Evolutionary conservation across 768 basidiomycete genomes (phyloP), one percentile per base, ranked within the genome.

Genomic region (Rhodotorula taiwanensis): DNA sequence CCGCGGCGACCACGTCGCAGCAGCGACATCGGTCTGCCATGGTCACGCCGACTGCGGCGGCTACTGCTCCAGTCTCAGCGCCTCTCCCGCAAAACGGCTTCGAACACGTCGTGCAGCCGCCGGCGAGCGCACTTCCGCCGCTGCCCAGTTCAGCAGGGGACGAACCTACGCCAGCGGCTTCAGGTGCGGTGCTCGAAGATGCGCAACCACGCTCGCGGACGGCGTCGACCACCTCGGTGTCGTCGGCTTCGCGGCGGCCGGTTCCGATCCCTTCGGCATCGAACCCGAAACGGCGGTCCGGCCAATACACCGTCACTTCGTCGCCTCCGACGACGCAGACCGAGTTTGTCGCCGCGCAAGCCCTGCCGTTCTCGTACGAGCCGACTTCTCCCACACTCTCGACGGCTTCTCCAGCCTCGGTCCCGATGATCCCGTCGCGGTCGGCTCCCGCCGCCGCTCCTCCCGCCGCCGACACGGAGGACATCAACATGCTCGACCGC

Each of bases 341-440:
- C 44, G 60, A 69, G 39, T 61, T 58, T 43, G 57, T 65, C 60
- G 34, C 45, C 15, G 67, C 60, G 49, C 55, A 62, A 28, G 67
- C 67, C 25, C 56, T 57, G 28, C 67, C 67, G 5, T 69, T 69
- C 67, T 69, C 67, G 23, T 69, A 58, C 61, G 66, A 67, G 28
- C 30, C 39, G n/a, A n/a, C n/a, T 6, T 27, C 43, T 5, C 33
- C 48, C 13, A 45, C 33, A 6, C 45, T 39, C 27, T n/a, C n/a
- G n/a, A n/a, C n/a, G n/a, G 33, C 54, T 4, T 25, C 51, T 13
- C n/a, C 36, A 49, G 31, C 36, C 11, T 60, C 62, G 21, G 43
- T 50, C 2, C 30, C 67, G 13, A 65, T 65, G 67, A 41, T 33
- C 8, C 63, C 63, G n/a, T 62, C 60, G 4, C 56, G 58, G 53